Percentiles rank a stretch among this genome's conserved stretches.
These are phyloP conservation scores for Neophaeococcomyces mojaviensis DNA, from an alignment of 2,329 filamentous ascomycete species.

Conservation along the genomic window DNA sequence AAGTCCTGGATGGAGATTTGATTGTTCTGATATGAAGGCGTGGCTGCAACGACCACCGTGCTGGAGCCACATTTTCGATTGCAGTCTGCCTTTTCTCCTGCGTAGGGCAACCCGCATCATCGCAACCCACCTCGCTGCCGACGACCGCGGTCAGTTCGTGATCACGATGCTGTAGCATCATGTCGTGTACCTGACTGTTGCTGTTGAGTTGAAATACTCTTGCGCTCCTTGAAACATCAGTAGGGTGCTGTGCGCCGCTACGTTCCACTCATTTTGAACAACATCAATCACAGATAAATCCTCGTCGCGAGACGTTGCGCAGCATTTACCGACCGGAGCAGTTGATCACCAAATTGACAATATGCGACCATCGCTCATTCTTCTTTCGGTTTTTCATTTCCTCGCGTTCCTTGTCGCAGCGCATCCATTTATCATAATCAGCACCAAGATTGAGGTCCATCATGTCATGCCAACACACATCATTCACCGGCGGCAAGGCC, in stretches of 20 bases:
- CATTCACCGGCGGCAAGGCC: not conserved
- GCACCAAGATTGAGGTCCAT: not conserved
- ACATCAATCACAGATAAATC: not conserved
- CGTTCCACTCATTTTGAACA: constrained; percentile 1
- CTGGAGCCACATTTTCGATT: no score
- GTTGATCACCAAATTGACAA: not conserved
- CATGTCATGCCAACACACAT: not conserved
- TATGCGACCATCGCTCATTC: not conserved
- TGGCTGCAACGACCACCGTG: no score
- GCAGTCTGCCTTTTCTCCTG: no score
- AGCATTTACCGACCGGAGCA: not conserved
- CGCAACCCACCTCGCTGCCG: no score
- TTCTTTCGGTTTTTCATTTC: not conserved
- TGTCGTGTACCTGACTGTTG: not conserved
- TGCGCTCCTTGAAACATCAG: not conserved
- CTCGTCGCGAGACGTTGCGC: not conserved
- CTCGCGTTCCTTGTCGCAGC: constrained; percentile 5
- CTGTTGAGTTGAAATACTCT: not conserved
- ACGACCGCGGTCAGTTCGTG: no score
- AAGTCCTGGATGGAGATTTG: no score
- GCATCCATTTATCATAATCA: constrained; percentile 6
- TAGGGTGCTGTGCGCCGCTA: constrained; percentile 4
- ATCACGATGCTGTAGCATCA: not conserved
- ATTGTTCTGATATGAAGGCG: no score
- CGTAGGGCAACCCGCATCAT: no score